Conservation (phyloP, 1,139 yeast genomes). For the Blastobotrys serpentis region DNA sequence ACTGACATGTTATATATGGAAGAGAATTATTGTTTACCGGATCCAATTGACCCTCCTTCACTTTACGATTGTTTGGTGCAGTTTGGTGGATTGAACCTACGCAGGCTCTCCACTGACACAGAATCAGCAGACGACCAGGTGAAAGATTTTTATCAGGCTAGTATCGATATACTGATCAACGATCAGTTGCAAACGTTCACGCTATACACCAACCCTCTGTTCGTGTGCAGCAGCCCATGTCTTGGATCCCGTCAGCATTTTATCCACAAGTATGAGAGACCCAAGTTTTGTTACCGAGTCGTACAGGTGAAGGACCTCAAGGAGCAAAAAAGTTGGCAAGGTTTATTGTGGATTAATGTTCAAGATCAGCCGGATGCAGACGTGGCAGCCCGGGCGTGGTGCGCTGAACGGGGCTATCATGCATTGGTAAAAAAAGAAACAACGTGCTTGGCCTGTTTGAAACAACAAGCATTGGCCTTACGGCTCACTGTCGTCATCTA, state of each 20-base stretch:
- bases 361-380: not conserved
- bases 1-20: not conserved
- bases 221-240: not conserved
- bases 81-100: not conserved
- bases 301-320: not conserved
- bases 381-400: not conserved
- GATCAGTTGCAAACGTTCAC: not conserved
- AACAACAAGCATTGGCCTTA: not conserved
- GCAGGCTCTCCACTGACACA: not conserved
- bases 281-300: not conserved
- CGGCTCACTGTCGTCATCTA: no score
- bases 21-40: not conserved
- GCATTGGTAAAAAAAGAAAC: not conserved
- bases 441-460: not conserved
- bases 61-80: no score
- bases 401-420: not conserved
- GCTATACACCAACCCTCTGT: not conserved
- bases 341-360: not conserved
- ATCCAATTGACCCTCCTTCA: not conserved
- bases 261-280: not conserved
- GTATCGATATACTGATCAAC: not conserved
- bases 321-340: not conserved
- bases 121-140: not conserved
- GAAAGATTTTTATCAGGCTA: not conserved
- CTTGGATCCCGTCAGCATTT: not conserved